Evolutionary conservation across 768 basidiomycete genomes (phyloP).

Genomic region (Hypholoma fasciculare): DNA sequence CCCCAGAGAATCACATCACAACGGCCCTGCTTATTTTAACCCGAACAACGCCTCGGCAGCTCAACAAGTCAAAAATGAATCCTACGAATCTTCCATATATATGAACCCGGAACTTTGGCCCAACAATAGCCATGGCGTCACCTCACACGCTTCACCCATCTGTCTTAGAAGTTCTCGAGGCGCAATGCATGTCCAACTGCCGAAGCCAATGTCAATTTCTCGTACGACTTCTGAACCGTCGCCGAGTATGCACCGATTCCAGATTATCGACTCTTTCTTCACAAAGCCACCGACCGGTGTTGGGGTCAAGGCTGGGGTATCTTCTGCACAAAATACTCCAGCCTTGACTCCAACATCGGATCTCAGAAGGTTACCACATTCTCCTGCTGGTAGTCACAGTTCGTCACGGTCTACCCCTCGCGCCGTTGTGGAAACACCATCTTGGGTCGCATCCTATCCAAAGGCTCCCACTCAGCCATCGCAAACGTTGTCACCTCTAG

Average conservation of each 20-base stretch:
- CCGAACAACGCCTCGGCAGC: not conserved
- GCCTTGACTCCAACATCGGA: slow-evolving; percentile 9
- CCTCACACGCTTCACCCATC: not conserved
- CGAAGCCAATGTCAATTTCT: not conserved
- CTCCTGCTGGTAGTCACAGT: not conserved
- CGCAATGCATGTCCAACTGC: too few species aligned
- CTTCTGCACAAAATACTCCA: slow-evolving; percentile 14
- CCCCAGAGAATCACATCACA: not conserved
- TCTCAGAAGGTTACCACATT: not conserved
- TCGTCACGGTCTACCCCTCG: slow-evolving; percentile 5
- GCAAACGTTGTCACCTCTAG: slow-evolving; percentile 13
- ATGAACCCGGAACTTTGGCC: too few species aligned
- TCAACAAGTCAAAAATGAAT: not conserved
- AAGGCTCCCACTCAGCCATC: slow-evolving; percentile 6
- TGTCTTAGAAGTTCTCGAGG: not conserved
- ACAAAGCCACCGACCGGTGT: not conserved
- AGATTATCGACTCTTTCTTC: slow-evolving; percentile 15
- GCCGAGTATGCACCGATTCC: slow-evolving; percentile 9
- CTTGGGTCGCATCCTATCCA: slow-evolving; percentile 27
- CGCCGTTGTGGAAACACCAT: slow-evolving; percentile 29
- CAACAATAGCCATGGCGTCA: not conserved
- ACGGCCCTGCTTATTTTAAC: not conserved
- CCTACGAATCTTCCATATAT: too few species aligned
- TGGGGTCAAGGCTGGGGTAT: slow-evolving; percentile 13
- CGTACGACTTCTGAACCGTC: slow-evolving; percentile 17